These are phyloP conservation scores for Zoysia matrella DNA, from an alignment of 202 grass and related monocot species.

Conservation along the genomic window DNA sequence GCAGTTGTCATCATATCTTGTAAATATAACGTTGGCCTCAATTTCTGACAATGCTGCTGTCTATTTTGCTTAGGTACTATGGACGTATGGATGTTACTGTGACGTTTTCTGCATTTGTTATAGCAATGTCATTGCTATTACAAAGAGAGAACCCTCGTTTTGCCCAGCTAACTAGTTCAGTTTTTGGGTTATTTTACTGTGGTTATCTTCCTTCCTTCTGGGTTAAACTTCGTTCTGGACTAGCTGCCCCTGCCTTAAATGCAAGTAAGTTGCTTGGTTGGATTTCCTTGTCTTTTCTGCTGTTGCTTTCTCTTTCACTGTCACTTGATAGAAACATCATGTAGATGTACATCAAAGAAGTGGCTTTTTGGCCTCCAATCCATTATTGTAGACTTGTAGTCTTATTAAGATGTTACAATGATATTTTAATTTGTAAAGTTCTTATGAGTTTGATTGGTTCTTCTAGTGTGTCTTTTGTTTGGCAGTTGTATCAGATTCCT, in stretches of 20 bases:
- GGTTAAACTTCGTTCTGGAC: too few relatives aligned
- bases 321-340: neutral
- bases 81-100: slow-evolving; percentile 91
- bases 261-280: slow-evolving; percentile 64
- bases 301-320: slow-evolving; percentile 1
- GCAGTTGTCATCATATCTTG: slow-evolving; percentile 14
- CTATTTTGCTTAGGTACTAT: slow-evolving; percentile 80
- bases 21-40: slow-evolving; percentile 32
- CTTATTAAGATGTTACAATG: slow-evolving; percentile 22
- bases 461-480: slow-evolving; percentile 26
- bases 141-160: slow-evolving; percentile 98
- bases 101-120: slow-evolving; percentile 77
- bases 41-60: slow-evolving; percentile 30
- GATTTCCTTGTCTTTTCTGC: slow-evolving; percentile 16
- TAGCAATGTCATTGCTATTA: slow-evolving; percentile 82
- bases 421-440: neutral
- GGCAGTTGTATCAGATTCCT: neutral
- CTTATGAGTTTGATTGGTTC: neutral
- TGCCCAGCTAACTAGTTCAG: slow-evolving; percentile 88
- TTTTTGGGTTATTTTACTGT: too few relatives aligned
- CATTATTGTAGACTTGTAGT: neutral
- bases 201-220: too few relatives aligned
- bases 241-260: neutral
- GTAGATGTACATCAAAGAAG: neutral
- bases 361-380: neutral